These are phyloP conservation scores for Yamadazyma diospyri DNA, from an alignment of 1,139 yeast genomes.

Conservation along the genomic window DNA sequence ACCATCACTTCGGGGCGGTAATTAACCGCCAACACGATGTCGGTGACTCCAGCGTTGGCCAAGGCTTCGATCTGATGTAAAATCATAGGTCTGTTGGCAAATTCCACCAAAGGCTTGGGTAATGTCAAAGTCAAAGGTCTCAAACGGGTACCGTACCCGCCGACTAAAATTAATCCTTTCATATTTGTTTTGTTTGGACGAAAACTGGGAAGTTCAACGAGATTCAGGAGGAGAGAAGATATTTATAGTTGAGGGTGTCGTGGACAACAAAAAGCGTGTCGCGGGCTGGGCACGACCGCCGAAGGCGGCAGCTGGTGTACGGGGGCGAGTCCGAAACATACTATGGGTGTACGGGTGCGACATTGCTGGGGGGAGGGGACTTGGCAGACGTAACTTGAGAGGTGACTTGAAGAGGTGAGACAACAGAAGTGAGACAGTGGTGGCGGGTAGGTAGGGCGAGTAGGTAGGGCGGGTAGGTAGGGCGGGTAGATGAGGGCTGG, in stretches of 20 bases:
- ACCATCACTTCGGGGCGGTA: constrained; percentile 99
- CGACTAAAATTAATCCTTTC: constrained; percentile 98
- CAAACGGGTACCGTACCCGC: constrained; percentile 99
- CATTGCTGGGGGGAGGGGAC: too few relatives aligned
- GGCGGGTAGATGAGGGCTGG: too few relatives aligned
- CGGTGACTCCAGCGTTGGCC: constrained; percentile 98
- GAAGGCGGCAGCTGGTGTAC: too few relatives aligned
- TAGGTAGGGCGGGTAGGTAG: too few relatives aligned
- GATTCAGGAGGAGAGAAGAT: constrained; percentile 1
- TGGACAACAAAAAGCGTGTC: too few relatives aligned
- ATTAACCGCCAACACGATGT: constrained; percentile 97
- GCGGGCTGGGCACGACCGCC: too few relatives aligned
- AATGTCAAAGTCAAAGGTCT: constrained; percentile 96
- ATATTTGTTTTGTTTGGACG: constrained; percentile 45
- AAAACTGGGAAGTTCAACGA: constrained; percentile 9
- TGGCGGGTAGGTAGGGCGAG: too few relatives aligned
- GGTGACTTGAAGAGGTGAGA: too few relatives aligned
- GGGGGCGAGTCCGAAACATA: too few relatives aligned
- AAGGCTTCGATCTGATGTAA: constrained; percentile 97
- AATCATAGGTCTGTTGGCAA: constrained; percentile 97
- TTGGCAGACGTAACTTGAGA: too few relatives aligned
- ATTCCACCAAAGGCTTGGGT: constrained; percentile 98
- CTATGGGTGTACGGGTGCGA: too few relatives aligned
- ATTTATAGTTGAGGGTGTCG: constrained; percentile 8
- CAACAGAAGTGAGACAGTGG: too few relatives aligned